These are phyloP conservation scores for Botrytis byssoidea DNA, from an alignment of 2,329 filamentous ascomycete species.

Conservation along the genomic window DNA sequence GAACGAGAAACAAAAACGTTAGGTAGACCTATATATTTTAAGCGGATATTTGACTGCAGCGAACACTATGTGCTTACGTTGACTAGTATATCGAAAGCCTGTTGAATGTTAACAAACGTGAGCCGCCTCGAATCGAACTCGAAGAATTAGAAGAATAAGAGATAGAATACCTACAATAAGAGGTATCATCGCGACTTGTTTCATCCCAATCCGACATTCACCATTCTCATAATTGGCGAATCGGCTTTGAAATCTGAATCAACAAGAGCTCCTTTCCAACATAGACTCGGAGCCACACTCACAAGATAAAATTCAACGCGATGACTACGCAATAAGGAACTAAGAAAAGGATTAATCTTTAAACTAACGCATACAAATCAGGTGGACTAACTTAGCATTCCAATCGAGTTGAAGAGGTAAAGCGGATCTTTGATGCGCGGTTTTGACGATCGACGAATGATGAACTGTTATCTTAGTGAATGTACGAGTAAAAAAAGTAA, in stretches of 20 bases:
- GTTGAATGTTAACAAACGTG: neutral
- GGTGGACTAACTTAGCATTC: slow-evolving; percentile 48
- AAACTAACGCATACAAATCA: neutral
- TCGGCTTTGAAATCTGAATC: slow-evolving; percentile 39
- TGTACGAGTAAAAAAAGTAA: neutral
- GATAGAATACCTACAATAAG: slow-evolving; percentile 48
- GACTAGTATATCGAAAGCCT: slow-evolving; percentile 52
- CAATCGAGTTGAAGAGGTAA: slow-evolving; percentile 60
- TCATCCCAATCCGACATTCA: slow-evolving; percentile 61
- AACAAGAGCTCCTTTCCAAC: neutral
- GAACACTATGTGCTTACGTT: slow-evolving; percentile 42
- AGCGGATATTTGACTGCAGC: neutral
- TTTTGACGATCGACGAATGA: slow-evolving; percentile 54
- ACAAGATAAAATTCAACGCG: slow-evolving; percentile 61
- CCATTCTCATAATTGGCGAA: slow-evolving; percentile 55
- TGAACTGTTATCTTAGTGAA: slow-evolving; percentile 36
- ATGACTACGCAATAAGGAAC: slow-evolving; percentile 44
- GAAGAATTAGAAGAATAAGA: neutral
- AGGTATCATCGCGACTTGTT: slow-evolving; percentile 57
- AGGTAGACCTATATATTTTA: slow-evolving; percentile 48
- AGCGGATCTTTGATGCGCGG: slow-evolving; percentile 55
- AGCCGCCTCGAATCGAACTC: neutral
- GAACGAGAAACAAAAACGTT: slow-evolving; percentile 61
- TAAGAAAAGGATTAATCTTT: slow-evolving; percentile 25
- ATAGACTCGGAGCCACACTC: slow-evolving; percentile 32